Conservation (phyloP, 345 rosid genomes). For the Eucalyptus marginata region DNA sequence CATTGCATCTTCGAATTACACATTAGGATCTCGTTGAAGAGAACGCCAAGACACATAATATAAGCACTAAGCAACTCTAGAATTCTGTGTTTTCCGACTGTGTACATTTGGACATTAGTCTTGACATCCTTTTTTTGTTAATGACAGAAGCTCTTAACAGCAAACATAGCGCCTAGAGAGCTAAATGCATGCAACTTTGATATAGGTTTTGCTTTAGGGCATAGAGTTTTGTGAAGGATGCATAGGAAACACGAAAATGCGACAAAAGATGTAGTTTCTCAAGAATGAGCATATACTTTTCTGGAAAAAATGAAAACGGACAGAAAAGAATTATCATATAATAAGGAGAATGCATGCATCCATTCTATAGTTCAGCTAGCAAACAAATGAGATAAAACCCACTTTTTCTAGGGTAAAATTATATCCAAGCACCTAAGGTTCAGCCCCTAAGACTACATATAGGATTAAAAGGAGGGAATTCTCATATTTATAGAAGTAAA, state of each 20-base stretch:
- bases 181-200: not conserved
- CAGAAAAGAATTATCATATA: not conserved
- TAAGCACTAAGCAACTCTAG: not conserved
- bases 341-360: not conserved
- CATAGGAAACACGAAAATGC: not conserved
- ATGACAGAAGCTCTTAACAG: not conserved
- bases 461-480: conserved; percentile 18
- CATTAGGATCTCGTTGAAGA: not conserved
- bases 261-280: not conserved
- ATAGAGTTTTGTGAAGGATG: not conserved
- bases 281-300: not conserved
- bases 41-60: not conserved
- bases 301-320: not conserved
- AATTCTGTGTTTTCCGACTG: not conserved
- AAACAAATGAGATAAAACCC: not conserved
- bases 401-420: not conserved
- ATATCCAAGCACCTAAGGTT: not conserved
- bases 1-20: not conserved
- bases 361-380: not conserved
- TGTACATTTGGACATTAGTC: not conserved
- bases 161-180: not conserved
- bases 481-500: conserved; percentile 5
- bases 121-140: not conserved
- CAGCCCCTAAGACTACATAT: not conserved
- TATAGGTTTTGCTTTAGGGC: not conserved